Base-by-base conservation (phyloP, 768 basidiomycete genomes). In the Serendipita indica region DNA sequence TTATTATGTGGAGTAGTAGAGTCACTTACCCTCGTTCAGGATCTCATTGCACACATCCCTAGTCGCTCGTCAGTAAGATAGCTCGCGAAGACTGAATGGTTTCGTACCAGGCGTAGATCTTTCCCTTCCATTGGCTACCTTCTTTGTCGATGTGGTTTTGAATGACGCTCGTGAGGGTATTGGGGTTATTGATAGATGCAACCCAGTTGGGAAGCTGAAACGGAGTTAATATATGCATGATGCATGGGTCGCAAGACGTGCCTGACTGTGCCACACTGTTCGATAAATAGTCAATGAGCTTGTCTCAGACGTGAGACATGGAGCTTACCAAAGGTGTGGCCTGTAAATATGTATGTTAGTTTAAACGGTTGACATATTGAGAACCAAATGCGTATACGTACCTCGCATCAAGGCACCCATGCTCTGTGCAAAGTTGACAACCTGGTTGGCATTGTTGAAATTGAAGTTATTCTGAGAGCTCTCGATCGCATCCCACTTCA, bases 21-120 rank as follows among this genome's bases (percentile, higher is more conserved):
- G 27, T 7, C 27, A 49, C 45, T 10, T 28, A 49, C 45, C 27
- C 60, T 78, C 77, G 67, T 77, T 77, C 64, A 79, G 71, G 58
- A 75, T 75, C 66, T 78, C 77, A 62, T 66, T 68, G 43, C 66
- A 58, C 39, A 65, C 60, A 39, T 65, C 61, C 57, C 46, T 39
- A 16, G 45, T 28, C 33, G 27, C 20, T 37, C 33, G 14, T 4
- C 10, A 3, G 33, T 25, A 32, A 33, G 57, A 57, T 10, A 52
- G 10, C 13, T 39, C 16, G 30, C 33, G 45, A 14, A 41, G 16
- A 57, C 14, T 49, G 16, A 30, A 5, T n/a, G n/a, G n/a, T n/a
- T n/a, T n/a, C n/a, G n/a, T n/a, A n/a, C 35, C 35, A 37, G 10
- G 16, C 18, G 33, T 7, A 22, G 18, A n/a, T 30, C 12, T 4